Evolutionary conservation across 2,329 filamentous ascomycete genomes (phyloP).

Genomic region (Paramyrothecium sp.): DNA sequence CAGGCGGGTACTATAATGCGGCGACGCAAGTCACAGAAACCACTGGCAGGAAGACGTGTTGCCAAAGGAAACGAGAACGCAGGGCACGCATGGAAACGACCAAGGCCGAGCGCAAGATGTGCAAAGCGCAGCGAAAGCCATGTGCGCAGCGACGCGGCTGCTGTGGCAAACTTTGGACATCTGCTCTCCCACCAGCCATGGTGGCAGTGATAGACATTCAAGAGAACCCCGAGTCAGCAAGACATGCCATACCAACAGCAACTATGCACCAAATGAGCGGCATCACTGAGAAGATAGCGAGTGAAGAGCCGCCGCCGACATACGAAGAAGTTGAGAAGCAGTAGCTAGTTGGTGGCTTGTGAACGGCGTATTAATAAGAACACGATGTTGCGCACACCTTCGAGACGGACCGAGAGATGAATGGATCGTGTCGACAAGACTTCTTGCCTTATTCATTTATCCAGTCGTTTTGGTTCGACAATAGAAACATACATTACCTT

Average conservation of each 20-base stretch:
- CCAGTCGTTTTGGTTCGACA: no score
- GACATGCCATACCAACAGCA: background rate
- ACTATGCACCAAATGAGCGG: background rate
- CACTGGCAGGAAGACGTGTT: background rate
- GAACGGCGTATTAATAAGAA: background rate
- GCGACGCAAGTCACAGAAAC: background rate
- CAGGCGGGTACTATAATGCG: background rate
- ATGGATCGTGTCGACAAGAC: no score
- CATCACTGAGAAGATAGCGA: background rate
- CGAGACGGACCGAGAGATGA: background rate
- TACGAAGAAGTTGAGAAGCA: slow-evolving; percentile 18
- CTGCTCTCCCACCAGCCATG: background rate
- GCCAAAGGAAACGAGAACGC: background rate
- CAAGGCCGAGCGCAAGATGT: background rate
- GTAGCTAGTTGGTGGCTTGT: background rate
- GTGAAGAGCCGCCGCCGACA: slow-evolving; percentile 14
- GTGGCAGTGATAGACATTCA: background rate
- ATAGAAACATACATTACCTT: no score
- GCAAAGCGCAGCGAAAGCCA: background rate
- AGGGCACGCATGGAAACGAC: background rate
- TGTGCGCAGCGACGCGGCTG: background rate
- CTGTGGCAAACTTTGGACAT: background rate
- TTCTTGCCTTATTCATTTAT: no score
- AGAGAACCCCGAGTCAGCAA: background rate
- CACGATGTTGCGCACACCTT: background rate